These are phyloP conservation scores for Myxozyma nipponensis DNA, from an alignment of 805 yeast genomes.

Conservation along the genomic window DNA sequence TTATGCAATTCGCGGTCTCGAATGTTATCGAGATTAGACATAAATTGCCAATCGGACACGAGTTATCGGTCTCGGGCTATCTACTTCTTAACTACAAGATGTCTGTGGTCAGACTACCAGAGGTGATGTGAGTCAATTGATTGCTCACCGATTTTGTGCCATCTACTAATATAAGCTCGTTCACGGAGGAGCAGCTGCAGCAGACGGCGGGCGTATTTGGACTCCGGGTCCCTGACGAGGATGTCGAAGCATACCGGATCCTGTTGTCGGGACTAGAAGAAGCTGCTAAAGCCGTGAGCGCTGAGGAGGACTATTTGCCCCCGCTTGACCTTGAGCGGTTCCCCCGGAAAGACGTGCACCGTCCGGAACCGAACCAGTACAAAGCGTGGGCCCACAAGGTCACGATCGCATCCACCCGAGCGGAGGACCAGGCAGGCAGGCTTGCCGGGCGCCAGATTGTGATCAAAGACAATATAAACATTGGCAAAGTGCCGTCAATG, in stretches of 20 bases:
- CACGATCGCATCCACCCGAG: slow-evolving; percentile 31
- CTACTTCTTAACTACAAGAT: background rate
- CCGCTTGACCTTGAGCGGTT: slow-evolving; percentile 35
- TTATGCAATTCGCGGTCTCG: too few species aligned
- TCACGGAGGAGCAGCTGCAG: slow-evolving; percentile 16
- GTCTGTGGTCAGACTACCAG: slow-evolving; percentile 13
- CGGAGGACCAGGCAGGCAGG: slow-evolving; percentile 28
- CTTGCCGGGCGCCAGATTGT: slow-evolving; percentile 36
- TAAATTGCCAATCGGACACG: too few species aligned
- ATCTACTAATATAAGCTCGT: slow-evolving; percentile 5
- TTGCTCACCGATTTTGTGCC: background rate
- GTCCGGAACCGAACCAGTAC: slow-evolving; percentile 31
- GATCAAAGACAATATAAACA: slow-evolving; percentile 39
- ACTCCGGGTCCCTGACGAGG: slow-evolving; percentile 16
- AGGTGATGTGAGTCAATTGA: slow-evolving; percentile 5
- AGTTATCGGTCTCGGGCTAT: background rate
- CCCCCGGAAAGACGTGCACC: slow-evolving; percentile 36
- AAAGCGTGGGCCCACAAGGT: slow-evolving; percentile 39
- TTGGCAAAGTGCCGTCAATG: slow-evolving; percentile 40
- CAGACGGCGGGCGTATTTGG: slow-evolving; percentile 8
- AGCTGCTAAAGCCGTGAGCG: slow-evolving; percentile 11
- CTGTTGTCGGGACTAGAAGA: slow-evolving; percentile 23
- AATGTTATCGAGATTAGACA: too few species aligned
- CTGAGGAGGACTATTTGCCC: slow-evolving; percentile 34
- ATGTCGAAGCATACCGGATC: slow-evolving; percentile 19